Evolutionary conservation across 176 grass and related monocot species (phyloP), one percentile per base, ranked within the genome.

Genomic region (Lolium rigidum): DNA sequence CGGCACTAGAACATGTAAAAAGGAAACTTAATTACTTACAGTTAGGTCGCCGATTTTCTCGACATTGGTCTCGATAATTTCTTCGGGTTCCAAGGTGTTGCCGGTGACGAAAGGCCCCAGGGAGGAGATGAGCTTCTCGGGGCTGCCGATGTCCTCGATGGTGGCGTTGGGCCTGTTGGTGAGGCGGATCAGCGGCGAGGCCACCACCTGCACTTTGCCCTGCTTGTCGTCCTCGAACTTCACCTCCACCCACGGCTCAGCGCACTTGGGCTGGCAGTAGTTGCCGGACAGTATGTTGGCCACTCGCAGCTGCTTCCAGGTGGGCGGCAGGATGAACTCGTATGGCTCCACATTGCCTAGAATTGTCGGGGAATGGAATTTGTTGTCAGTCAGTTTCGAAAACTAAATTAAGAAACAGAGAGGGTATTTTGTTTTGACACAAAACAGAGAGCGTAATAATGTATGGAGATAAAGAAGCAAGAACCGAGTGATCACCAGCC

Each of bases 181-280:
- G 6, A 95, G 86, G 18, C 96, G 96, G 88, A 98, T 91, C 18
- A 98, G 83, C 62, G 96, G 96, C 64, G 96, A 95, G 0, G 90
- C 96, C 50, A 98, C 96, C 54, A 98, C 90, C 82, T 98, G 96
- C 81, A 94, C 82, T 70, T 95, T 98, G 28, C 96, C 96, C 91
- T 98, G 93, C 74, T 82, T 95, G 66, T 92, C 96, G 62, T 95
- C 90, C 85, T 98, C 93, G 79, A 98, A 98, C 86, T 98, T 98
- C 74, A 95, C 96, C 91, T 98, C 96, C 74, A 98, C 93, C 96
- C 96, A 98, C 2, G 96, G 96, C 84, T 98, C 96, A 2, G 96
- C 93, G 47, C 93, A 98, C 82, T 98, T 98, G 68, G 93, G 96
- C 76, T 98, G 96, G 90, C 96, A 98, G 86, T 98, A 98, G 71